Evolutionary conservation across 495 filamentous ascomycete species (phyloP).

Genomic region (Hapsidospora chrysogenum): DNA sequence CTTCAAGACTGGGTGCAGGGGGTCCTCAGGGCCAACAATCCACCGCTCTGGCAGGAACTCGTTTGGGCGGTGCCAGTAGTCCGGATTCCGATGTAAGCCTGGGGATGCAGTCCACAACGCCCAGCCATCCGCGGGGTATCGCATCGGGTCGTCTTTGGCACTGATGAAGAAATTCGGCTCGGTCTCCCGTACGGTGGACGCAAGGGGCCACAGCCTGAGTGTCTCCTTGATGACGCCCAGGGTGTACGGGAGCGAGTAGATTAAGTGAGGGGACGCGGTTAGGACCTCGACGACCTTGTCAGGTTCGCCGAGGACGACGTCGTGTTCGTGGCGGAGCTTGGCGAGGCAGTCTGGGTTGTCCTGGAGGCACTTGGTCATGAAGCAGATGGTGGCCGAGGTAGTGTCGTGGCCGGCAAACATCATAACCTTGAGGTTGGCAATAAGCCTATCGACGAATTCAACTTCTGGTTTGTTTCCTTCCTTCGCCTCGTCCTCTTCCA

Average conservation of each 20-base stretch:
- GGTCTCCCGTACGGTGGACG: too few species aligned
- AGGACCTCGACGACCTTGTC: constrained; percentile 4
- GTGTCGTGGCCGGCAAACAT: constrained; percentile 24
- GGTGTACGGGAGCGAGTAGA: constrained; percentile 21
- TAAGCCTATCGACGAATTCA: constrained; percentile 4
- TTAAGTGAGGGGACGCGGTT: constrained; percentile 5
- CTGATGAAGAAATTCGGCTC: too few species aligned
- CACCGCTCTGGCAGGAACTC: constrained; percentile 30
- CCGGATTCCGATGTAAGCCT: too few species aligned
- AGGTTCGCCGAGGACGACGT: constrained; percentile 12
- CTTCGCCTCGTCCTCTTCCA: neutral
- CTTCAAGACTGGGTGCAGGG: constrained; percentile 18
- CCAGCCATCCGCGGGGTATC: too few species aligned
- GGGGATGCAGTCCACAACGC: too few species aligned
- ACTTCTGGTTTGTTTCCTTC: constrained; percentile 1
- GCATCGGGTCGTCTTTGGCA: too few species aligned
- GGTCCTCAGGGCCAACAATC: constrained; percentile 14
- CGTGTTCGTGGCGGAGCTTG: constrained; percentile 22
- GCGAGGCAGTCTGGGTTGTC: constrained; percentile 15
- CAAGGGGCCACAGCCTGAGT: constrained; percentile 24
- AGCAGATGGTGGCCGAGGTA: constrained; percentile 14
- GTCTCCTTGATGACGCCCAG: constrained; percentile 26
- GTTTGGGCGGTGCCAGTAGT: constrained; percentile 18
- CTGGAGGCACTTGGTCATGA: constrained; percentile 19
- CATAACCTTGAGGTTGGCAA: constrained; percentile 12